Conservation (phyloP, 352 stramenopile species). For the Globisporangium spiculum region DNA sequence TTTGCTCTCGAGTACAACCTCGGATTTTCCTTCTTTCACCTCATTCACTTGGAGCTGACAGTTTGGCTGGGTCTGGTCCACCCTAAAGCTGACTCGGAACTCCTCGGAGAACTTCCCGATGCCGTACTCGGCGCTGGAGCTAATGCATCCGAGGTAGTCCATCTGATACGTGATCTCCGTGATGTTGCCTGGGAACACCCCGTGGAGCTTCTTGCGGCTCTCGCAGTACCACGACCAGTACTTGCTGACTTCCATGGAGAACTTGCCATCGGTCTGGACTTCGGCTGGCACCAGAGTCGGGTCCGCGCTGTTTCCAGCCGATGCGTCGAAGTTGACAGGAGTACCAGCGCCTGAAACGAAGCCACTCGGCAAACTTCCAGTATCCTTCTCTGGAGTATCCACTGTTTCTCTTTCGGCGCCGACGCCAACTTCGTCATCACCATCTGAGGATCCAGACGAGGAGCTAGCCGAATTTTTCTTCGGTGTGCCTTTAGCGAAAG, state of each 20-base stretch:
- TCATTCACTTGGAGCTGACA: constrained; percentile 1
- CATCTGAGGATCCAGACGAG: background rate
- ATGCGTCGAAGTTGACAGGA: background rate
- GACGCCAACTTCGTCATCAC: background rate
- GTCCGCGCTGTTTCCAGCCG: background rate
- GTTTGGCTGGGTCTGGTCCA: background rate
- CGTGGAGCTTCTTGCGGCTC: background rate
- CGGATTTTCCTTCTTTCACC: background rate
- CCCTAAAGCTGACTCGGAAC: background rate
- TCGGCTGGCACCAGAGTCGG: background rate
- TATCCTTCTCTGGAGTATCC: background rate
- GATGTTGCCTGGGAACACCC: background rate
- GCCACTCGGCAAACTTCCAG: background rate
- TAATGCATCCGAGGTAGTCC: constrained; percentile 4
- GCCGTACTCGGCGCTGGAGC: background rate
- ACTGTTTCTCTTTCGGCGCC: background rate
- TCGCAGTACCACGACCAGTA: background rate
- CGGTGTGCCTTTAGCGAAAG: background rate
- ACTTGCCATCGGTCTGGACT: background rate
- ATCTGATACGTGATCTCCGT: background rate
- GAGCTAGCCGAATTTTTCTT: background rate
- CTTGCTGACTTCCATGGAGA: constrained; percentile 1
- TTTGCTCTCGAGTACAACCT: background rate
- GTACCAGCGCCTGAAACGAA: background rate
- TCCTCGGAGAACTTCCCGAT: constrained; percentile 1